phyloP scores from a whole-genome alignment of 2,329 filamentous ascomycete genomes.

The Xylaria sp. region DNA sequence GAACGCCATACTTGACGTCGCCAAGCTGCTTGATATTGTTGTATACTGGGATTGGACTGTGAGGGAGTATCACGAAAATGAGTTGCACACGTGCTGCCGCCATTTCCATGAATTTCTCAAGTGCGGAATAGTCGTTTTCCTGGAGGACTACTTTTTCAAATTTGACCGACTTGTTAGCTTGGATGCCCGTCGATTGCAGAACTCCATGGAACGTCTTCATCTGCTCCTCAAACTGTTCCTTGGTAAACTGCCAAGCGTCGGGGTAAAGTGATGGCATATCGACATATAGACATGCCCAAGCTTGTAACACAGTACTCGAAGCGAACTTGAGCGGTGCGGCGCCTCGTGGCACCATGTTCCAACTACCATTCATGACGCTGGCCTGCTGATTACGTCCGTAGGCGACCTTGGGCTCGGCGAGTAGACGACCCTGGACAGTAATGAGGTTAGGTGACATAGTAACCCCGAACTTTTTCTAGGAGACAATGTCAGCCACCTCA shows the following conservation, averaged over 20 bases:
- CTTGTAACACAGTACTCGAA: not conserved
- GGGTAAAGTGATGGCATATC: conserved; percentile 6
- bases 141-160: not conserved
- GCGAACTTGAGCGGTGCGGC: conserved; percentile 3
- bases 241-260: not conserved
- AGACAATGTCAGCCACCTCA: not conserved
- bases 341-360: conserved; percentile 32
- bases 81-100: conserved; percentile 44
- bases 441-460: conserved; percentile 18
- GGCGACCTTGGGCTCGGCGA: conserved; percentile 16
- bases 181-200: conserved; percentile 1
- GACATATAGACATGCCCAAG: conserved; percentile 12
- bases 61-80: conserved; percentile 62
- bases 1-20: conserved; percentile 67
- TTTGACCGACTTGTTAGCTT: not conserved
- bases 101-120: not conserved
- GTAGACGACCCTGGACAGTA: conserved; percentile 24
- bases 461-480: conserved; percentile 59
- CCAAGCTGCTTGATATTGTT: conserved; percentile 67
- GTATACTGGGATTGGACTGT: conserved; percentile 60
- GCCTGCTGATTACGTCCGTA: conserved; percentile 14
- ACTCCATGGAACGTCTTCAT: not conserved
- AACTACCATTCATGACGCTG: conserved; percentile 12
- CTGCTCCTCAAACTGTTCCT: not conserved
- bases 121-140: not conserved